Percentiles rank a stretch among this genome's conserved stretches.
phyloP scores from a whole-genome alignment of 2,329 filamentous ascomycete species.

The Blastomyces percursus region DNA sequence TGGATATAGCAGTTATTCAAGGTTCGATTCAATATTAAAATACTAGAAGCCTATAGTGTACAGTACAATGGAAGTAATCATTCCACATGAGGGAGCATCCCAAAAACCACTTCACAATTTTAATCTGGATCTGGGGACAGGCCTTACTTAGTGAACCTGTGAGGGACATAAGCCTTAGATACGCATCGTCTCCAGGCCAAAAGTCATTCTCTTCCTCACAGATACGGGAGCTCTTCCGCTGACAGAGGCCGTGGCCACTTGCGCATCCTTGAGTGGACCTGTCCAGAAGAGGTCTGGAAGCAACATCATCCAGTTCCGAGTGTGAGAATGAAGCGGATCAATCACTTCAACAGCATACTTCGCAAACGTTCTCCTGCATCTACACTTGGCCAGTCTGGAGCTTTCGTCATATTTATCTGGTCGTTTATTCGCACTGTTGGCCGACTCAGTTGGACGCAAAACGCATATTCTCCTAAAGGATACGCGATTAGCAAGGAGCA shows the following conservation, averaged over 20 bases:
- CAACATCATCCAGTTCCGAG: slow-evolving; percentile 2
- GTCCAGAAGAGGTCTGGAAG: slow-evolving; percentile 4
- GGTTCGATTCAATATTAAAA: too few relatives aligned
- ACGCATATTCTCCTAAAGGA: too few relatives aligned
- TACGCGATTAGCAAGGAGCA: too few relatives aligned
- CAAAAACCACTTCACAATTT: too few relatives aligned
- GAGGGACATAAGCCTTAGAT: background rate
- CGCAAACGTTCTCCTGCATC: slow-evolving; percentile 6
- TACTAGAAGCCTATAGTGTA: too few relatives aligned
- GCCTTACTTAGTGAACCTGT: background rate
- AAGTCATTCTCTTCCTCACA: too few relatives aligned
- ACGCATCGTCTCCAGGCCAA: slow-evolving; percentile 7
- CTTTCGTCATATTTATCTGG: background rate
- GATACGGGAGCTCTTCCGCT: too few relatives aligned
- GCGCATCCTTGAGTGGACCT: slow-evolving; percentile 4
- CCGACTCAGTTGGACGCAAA: too few relatives aligned
- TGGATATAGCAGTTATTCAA: too few relatives aligned
- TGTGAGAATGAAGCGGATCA: background rate
- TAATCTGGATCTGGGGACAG: too few relatives aligned
- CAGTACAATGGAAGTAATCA: too few relatives aligned
- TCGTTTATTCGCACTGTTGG: background rate
- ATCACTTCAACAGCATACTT: slow-evolving; percentile 8
- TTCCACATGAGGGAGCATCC: too few relatives aligned
- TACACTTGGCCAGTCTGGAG: background rate
- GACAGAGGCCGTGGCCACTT: background rate